A percentile compares a stretch with the other conserved stretches of the same genome.
Conservation (phyloP, 208 protist species). For the Acanthamoeba triangularis region DNA sequence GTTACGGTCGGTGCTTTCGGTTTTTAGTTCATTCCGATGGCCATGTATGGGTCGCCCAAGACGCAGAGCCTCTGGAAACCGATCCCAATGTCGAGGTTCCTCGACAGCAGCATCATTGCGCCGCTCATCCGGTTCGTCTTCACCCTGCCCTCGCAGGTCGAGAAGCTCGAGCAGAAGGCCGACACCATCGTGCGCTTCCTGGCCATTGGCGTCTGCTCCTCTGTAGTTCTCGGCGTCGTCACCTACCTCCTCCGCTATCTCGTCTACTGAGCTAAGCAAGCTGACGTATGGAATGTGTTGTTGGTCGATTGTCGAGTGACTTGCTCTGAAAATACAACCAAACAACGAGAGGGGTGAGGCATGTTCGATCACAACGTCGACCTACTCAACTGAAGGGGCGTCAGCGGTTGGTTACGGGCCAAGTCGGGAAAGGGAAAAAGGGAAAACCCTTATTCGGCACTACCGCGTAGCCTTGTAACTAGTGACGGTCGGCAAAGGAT, state of each 20-base stretch:
- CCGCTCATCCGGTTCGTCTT: slow-evolving; percentile 42
- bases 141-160: slow-evolving; percentile 1
- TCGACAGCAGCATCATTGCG: slow-evolving; percentile 72
- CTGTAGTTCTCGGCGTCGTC: neutral
- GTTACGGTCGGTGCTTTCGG: neutral
- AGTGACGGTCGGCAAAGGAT: no score
- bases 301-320: no score
- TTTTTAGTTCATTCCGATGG: slow-evolving; percentile 66
- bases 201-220: neutral
- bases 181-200: slow-evolving; percentile 14
- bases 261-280: neutral
- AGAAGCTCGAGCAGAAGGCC: slow-evolving; percentile 14
- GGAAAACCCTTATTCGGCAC: no score
- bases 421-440: no score
- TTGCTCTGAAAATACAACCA: no score
- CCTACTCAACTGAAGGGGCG: no score
- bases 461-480: no score
- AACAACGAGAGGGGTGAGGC: no score
- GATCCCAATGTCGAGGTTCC: slow-evolving; percentile 65
- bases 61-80: slow-evolving; percentile 54
- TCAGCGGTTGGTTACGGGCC: no score
- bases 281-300: no score
- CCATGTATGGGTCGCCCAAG: slow-evolving; percentile 65
- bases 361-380: no score
- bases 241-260: neutral